Conservation (phyloP, 345 rosid genomes). For the Ceriops zippeliana region DNA sequence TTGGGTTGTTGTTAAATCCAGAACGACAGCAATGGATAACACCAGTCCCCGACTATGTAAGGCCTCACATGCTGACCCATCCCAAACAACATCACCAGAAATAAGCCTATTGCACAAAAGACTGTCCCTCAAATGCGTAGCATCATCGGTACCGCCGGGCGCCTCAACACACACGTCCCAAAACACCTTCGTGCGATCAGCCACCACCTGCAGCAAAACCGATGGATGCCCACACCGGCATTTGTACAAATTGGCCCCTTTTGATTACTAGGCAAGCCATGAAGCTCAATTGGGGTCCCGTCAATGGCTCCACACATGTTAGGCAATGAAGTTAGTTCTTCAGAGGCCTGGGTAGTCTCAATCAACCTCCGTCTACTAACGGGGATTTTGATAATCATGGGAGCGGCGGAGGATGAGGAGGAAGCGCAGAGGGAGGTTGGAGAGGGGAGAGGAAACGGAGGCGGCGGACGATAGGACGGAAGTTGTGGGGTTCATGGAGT, state of each 20-base stretch:
- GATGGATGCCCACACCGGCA: slow-evolving; percentile 71
- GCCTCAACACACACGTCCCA: slow-evolving; percentile 98
- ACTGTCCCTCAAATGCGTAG: slow-evolving; percentile 83
- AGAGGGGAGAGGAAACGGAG: slow-evolving; percentile 40
- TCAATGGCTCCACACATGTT: slow-evolving; percentile 90
- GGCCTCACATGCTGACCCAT: slow-evolving; percentile 88
- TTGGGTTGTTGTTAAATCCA: no score
- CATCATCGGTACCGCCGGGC: slow-evolving; percentile 77
- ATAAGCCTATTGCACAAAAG: slow-evolving; percentile 72
- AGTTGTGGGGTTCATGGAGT: slow-evolving; percentile 69
- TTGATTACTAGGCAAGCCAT: slow-evolving; percentile 32
- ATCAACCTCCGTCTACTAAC: slow-evolving; percentile 71
- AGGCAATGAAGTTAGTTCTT: slow-evolving; percentile 85
- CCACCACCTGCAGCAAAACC: slow-evolving; percentile 81
- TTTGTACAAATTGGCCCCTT: slow-evolving; percentile 41
- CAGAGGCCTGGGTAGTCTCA: slow-evolving; percentile 86
- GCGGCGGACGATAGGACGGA: slow-evolving; percentile 27
- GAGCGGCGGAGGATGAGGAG: slow-evolving; percentile 34
- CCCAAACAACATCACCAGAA: slow-evolving; percentile 93
- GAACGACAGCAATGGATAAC: slow-evolving; percentile 76
- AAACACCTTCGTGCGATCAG: slow-evolving; percentile 87
- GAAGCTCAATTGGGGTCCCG: slow-evolving; percentile 68
- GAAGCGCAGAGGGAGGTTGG: slow-evolving; percentile 47
- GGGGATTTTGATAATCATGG: slow-evolving; percentile 76
- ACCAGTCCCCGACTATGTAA: slow-evolving; percentile 93